Conservation (phyloP, 148 eudicot genomes). For the Rhododendron ferrugineum region DNA sequence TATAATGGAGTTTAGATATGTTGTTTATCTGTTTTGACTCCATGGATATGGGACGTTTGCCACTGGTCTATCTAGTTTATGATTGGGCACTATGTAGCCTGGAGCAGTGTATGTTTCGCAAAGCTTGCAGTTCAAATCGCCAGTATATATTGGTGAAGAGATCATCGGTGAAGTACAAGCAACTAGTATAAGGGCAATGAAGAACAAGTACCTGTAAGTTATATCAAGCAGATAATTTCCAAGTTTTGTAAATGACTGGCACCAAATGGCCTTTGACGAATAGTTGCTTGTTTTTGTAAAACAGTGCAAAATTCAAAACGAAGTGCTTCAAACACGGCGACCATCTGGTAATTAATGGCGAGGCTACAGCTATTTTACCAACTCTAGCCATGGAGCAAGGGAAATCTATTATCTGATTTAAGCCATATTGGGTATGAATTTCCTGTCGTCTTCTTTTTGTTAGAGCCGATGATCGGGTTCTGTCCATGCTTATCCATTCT, state of each 20-base stretch:
- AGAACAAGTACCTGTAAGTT: conserved; percentile 58
- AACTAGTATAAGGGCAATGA: conserved; percentile 12
- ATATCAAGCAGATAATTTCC: neutral
- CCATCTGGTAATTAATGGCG: conserved; percentile 57
- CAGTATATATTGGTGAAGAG: conserved; percentile 64
- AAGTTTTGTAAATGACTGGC: neutral
- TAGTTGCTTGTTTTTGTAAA: conserved; percentile 3
- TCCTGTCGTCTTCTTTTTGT: neutral
- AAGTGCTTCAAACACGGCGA: conserved; percentile 50
- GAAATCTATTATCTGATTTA: neutral
- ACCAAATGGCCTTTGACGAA: neutral
- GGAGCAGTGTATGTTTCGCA: conserved; percentile 77
- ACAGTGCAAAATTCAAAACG: conserved; percentile 63
- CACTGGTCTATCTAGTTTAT: neutral
- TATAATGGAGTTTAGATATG: neutral
- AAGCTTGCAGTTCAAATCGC: conserved; percentile 62
- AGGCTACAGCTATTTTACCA: conserved; percentile 43
- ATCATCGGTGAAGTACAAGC: conserved; percentile 55
- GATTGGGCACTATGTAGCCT: conserved; percentile 42
- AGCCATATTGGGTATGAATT: neutral
- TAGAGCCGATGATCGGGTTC: neutral
- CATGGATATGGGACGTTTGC: neutral
- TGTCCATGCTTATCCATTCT: neutral
- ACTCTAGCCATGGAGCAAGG: conserved; percentile 10
- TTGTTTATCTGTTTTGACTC: neutral